These are phyloP conservation scores for Monosporozyma servazzii DNA, from an alignment of 805 yeast genomes.

Conservation along the genomic window DNA sequence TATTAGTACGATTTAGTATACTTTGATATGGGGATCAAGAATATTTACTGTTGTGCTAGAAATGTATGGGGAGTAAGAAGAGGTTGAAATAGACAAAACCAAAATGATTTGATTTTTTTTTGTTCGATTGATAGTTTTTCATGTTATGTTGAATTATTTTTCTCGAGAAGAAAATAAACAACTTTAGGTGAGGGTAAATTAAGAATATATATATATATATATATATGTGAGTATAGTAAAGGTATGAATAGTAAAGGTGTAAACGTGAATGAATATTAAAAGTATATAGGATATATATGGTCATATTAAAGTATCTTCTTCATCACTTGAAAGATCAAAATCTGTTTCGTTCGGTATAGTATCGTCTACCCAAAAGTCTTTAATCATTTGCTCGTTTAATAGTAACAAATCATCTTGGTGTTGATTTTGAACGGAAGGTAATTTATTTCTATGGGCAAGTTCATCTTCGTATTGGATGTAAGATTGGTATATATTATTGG, in stretches of 20 bases:
- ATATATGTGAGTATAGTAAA: neutral
- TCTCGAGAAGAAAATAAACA: no score
- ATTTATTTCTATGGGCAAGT: neutral
- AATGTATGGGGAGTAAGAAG: no score
- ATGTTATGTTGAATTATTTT: no score
- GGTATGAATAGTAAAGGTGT: no score
- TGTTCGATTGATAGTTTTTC: no score
- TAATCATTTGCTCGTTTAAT: neutral
- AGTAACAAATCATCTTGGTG: neutral
- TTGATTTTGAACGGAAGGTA: neutral
- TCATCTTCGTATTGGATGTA: conserved; percentile 6
- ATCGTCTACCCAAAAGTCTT: conserved; percentile 22
- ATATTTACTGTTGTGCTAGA: no score
- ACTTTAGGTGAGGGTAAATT: no score
- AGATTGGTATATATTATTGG: neutral
- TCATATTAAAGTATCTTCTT: conserved; percentile 8
- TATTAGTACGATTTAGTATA: no score
- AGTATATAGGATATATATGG: neutral
- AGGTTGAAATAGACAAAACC: no score
- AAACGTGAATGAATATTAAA: no score
- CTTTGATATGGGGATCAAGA: no score
- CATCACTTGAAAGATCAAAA: conserved; percentile 28
- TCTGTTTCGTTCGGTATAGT: conserved; percentile 19
- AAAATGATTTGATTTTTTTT: no score
- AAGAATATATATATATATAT: neutral